Percentiles rank a stretch among this genome's conserved stretches.
Evolutionary conservation across 805 yeast genomes (phyloP).

Genomic region (Danielozyma ontarioensis): DNA sequence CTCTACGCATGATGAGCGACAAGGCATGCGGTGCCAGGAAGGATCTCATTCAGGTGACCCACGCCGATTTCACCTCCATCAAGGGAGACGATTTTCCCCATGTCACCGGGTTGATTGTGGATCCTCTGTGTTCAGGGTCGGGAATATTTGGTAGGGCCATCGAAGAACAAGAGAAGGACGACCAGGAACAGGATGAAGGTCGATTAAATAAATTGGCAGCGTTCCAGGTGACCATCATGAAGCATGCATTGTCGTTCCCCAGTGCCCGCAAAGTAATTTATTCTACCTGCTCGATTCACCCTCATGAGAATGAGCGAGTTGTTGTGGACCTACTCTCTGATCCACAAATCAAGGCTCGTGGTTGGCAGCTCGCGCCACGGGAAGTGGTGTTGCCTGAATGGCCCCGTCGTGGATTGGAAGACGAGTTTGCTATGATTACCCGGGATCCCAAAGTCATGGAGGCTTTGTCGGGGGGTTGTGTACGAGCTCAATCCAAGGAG

Average conservation of each 20-base stretch:
- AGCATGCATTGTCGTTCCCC: constrained; percentile 84
- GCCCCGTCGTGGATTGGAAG: constrained; percentile 77
- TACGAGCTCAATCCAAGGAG: constrained; percentile 75
- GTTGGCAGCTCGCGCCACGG: constrained; percentile 69
- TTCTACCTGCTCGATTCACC: constrained; percentile 93
- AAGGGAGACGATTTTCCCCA: constrained; percentile 54
- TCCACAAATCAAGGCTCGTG: constrained; percentile 52
- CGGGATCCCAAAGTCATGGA: constrained; percentile 35
- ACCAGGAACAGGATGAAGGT: constrained; percentile 39
- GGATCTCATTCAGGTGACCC: constrained; percentile 43
- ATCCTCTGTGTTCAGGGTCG: constrained; percentile 96
- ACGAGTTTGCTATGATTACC: constrained; percentile 54
- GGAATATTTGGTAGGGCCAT: constrained; percentile 91
- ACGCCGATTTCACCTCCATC: constrained; percentile 61
- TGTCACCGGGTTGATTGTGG: constrained; percentile 81
- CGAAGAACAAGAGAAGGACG: constrained; percentile 47
- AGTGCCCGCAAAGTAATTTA: constrained; percentile 74
- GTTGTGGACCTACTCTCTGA: constrained; percentile 75
- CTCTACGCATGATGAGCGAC: constrained; percentile 69
- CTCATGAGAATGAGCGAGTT: constrained; percentile 90
- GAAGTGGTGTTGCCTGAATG: constrained; percentile 72
- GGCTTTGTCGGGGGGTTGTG: constrained; percentile 74
- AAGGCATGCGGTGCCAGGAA: constrained; percentile 47
- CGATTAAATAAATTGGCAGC: constrained; percentile 71
- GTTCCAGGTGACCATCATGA: constrained; percentile 83